Evolutionary conservation across 2,329 filamentous ascomycete genomes (phyloP).

Genomic region (Pseudogymnoascus sp.): DNA sequence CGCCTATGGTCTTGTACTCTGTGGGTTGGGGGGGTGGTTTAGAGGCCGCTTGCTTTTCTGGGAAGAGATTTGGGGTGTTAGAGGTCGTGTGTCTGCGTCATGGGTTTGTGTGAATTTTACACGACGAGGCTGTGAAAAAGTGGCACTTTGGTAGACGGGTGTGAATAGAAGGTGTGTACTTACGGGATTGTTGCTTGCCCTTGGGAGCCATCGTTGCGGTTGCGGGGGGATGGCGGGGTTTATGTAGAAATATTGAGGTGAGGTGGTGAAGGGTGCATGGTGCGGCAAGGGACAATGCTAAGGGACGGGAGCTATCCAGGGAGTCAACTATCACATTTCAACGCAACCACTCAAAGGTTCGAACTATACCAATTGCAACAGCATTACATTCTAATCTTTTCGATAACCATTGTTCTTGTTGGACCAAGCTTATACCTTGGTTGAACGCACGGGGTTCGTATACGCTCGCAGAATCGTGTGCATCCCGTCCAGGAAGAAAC

Average conservation of each 20-base stretch:
- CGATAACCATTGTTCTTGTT: background rate
- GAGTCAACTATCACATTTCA: background rate
- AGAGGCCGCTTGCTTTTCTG: slow-evolving; percentile 13
- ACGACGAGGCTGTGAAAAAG: background rate
- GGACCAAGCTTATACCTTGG: background rate
- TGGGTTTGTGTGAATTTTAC: background rate
- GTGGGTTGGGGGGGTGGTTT: background rate
- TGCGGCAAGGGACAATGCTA: background rate
- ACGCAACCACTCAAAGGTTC: background rate
- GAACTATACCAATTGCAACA: background rate
- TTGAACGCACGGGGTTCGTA: background rate
- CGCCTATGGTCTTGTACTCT: slow-evolving; percentile 18
- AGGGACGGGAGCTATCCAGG: background rate
- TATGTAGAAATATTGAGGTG: background rate
- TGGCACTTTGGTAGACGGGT: background rate
- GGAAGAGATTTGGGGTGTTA: background rate
- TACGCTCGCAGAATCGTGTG: background rate
- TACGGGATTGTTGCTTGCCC: slow-evolving; percentile 18
- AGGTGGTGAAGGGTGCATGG: background rate
- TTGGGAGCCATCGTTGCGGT: slow-evolving; percentile 22
- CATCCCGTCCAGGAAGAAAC: background rate
- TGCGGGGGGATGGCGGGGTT: slow-evolving; percentile 13
- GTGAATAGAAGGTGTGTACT: background rate
- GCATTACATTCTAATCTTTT: background rate
- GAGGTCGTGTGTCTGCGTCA: background rate